Percentiles rank a stretch among this genome's conserved stretches.
Evolutionary conservation across 352 stramenopile species (phyloP).

Genomic region (Pythium grandisporangium): DNA sequence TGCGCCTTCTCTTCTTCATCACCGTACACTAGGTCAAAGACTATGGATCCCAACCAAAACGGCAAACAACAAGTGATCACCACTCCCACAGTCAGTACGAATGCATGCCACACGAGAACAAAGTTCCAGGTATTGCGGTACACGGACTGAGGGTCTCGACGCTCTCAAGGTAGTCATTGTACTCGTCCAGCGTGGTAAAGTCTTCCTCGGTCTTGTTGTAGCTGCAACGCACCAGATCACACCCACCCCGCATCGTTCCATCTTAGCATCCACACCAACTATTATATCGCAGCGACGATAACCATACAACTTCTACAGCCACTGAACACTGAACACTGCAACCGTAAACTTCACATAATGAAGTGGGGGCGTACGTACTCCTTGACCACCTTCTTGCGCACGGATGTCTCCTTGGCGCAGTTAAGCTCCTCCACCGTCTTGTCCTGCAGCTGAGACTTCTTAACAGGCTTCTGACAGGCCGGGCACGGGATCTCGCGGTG

Average conservation of each 20-base stretch:
- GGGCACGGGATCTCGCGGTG: slow-evolving; percentile 80
- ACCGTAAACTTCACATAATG: too few species aligned
- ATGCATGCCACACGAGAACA: too few species aligned
- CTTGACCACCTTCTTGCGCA: slow-evolving; percentile 84
- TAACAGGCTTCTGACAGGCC: slow-evolving; percentile 74
- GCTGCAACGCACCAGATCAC: slow-evolving; percentile 13
- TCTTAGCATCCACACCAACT: too few species aligned
- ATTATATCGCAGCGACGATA: too few species aligned
- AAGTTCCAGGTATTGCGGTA: too few species aligned
- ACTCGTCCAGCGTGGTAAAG: slow-evolving; percentile 81
- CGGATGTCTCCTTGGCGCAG: slow-evolving; percentile 77
- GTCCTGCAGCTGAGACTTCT: slow-evolving; percentile 85
- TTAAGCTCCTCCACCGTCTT: slow-evolving; percentile 87
- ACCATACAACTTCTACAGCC: too few species aligned
- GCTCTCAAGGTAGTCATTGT: slow-evolving; percentile 81
- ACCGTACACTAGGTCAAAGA: slow-evolving; percentile 81
- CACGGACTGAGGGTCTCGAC: slow-evolving; percentile 81
- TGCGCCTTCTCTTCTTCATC: slow-evolving; percentile 56
- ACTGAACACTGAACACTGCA: too few species aligned
- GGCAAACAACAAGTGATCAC: neutral
- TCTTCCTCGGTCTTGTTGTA: slow-evolving; percentile 87
- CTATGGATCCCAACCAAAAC: slow-evolving; percentile 15
- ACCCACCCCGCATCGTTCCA: slow-evolving; percentile 2
- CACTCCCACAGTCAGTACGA: too few species aligned
- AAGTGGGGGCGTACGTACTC: slow-evolving; percentile 25